Conservation (phyloP, 2,329 filamentous ascomycete species). For the Neonectria coccinea region DNA sequence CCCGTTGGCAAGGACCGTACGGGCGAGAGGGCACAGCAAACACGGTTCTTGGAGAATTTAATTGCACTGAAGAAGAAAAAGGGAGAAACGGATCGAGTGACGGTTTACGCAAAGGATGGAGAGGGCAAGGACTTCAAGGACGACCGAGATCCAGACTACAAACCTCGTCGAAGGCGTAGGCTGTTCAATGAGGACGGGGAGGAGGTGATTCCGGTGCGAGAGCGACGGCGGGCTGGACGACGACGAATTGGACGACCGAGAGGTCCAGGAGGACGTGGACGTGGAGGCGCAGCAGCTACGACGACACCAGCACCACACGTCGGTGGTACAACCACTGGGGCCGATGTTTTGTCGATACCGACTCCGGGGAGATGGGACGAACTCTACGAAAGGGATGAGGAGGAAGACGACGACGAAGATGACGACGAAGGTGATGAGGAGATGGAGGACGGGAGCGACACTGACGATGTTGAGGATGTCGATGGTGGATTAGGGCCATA, state of each 20-base stretch:
- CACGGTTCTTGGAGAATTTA: slow-evolving; percentile 73
- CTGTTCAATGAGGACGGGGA: slow-evolving; percentile 44
- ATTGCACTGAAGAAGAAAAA: slow-evolving; percentile 72
- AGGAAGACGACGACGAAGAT: slow-evolving; percentile 41
- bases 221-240: slow-evolving; percentile 33
- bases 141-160: slow-evolving; percentile 55
- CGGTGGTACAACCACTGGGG: slow-evolving; percentile 26
- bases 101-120: slow-evolving; percentile 64
- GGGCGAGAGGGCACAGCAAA: slow-evolving; percentile 61
- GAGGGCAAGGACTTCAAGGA: slow-evolving; percentile 57
- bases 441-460: slow-evolving; percentile 40
- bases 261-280: slow-evolving; percentile 33
- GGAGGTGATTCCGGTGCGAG: slow-evolving; percentile 39
- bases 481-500: slow-evolving; percentile 37
- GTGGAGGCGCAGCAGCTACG: slow-evolving; percentile 23
- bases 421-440: slow-evolving; percentile 46
- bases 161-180: slow-evolving; percentile 47
- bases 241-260: slow-evolving; percentile 40
- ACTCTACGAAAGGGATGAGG: slow-evolving; percentile 38
- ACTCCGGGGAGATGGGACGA: slow-evolving; percentile 53
- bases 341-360: slow-evolving; percentile 47
- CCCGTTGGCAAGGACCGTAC: slow-evolving; percentile 59
- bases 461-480: slow-evolving; percentile 46
- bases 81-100: slow-evolving; percentile 75
- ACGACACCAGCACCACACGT: slow-evolving; percentile 26